Evolutionary conservation across 1,284 basidiomycete species (phyloP), one percentile per base, ranked within the genome.

Genomic region (Cystobasidium pallidum): DNA sequence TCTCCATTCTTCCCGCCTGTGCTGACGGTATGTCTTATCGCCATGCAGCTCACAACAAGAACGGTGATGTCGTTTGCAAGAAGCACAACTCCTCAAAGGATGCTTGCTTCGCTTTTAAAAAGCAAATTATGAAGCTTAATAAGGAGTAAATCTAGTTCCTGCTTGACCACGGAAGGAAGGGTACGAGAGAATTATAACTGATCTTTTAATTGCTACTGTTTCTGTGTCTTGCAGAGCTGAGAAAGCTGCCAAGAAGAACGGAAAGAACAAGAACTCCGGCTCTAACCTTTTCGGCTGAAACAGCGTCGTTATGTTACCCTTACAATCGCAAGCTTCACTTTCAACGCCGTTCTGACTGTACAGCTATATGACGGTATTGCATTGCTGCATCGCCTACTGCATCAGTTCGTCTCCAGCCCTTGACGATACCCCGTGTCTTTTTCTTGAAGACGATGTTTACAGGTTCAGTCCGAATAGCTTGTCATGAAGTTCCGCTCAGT

Each of bases 121-220:
- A 71, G 68, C 68, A 71, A 51, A 71, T 71, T 71, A 49, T 64
- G 68, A 70, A 70, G 67, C 57, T 62, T n/a, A 61, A 51, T 21
- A 64, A 64, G 32, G 62, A 64, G 61, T 64, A n/a, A 47, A 15
- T 36, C 17, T 24, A 15, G 30, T 34, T 39, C 4, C 32, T 34
- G 7, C 13, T 13, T 26, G 32, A n/a, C n/a, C n/a, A n/a, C n/a
- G n/a, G n/a, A n/a, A n/a, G n/a, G n/a, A n/a, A n/a, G n/a, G n/a
- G n/a, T n/a, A n/a, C n/a, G n/a, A n/a, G n/a, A n/a, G n/a, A n/a
- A n/a, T n/a, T n/a, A n/a, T n/a, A n/a, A n/a, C n/a, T n/a, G n/a
- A n/a, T n/a, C n/a, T n/a, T n/a, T n/a, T n/a, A n/a, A n/a, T n/a
- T n/a, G n/a, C n/a, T n/a, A n/a, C n/a, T n/a, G n/a, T n/a, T n/a